Conservation (phyloP, 257 asterid genomes). For the Thymus mandschuricus region DNA sequence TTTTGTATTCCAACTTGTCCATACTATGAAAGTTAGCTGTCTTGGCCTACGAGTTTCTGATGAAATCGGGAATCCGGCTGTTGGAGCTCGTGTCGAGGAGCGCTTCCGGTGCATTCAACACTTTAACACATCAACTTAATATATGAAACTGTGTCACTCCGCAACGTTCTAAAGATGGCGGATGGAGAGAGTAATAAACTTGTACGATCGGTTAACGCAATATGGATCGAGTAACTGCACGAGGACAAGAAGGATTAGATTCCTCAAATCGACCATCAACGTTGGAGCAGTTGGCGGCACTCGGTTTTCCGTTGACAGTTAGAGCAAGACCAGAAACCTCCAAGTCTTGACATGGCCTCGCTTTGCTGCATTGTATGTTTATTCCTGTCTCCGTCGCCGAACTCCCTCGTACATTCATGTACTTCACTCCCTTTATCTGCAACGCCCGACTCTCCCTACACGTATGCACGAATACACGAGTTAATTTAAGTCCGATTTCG, state of each 20-base stretch:
- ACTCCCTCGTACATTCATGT: constrained; percentile 22
- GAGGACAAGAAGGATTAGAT: constrained; percentile 22
- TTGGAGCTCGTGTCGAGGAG: no score
- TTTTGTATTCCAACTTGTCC: no score
- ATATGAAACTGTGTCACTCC: no score
- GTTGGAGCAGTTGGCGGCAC: constrained; percentile 28
- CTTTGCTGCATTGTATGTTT: constrained; percentile 25
- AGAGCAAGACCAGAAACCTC: constrained; percentile 17
- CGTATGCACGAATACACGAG: background rate
- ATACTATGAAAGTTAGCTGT: no score
- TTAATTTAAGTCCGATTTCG: background rate
- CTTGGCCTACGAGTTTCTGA: no score
- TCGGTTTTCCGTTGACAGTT: constrained; percentile 5
- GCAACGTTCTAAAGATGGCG: no score
- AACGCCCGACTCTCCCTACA: constrained; percentile 38
- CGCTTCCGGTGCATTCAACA: no score
- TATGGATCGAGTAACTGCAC: no score
- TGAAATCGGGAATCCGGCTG: no score
- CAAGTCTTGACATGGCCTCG: constrained; percentile 29
- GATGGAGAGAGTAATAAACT: no score
- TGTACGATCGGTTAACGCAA: no score
- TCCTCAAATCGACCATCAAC: constrained; percentile 19
- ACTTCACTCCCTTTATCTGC: constrained; percentile 36
- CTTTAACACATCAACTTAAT: no score
- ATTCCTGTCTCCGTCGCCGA: constrained; percentile 21